A percentile compares a stretch with the other conserved stretches of the same genome.
Conservation (phyloP, 768 basidiomycete species). For the Stropharia rugosoannulata region DNA sequence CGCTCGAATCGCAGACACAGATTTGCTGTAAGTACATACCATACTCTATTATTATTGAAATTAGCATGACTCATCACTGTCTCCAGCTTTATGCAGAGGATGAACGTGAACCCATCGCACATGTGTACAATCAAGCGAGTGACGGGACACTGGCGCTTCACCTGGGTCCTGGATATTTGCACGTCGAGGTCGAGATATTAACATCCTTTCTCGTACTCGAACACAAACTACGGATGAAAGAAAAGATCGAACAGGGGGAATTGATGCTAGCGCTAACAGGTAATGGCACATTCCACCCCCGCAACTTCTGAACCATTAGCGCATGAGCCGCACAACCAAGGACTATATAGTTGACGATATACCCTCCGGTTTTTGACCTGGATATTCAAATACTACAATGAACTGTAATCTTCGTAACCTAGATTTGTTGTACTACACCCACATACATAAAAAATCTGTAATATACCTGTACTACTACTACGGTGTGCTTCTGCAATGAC, state of each 20-base stretch:
- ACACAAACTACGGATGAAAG: constrained; percentile 15
- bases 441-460: too few relatives aligned
- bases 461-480: too few relatives aligned
- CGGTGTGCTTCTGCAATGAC: too few relatives aligned
- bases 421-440: too few relatives aligned
- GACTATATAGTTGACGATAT: background rate
- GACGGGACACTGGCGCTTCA: constrained; percentile 12
- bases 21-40: constrained; percentile 14
- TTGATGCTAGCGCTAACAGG: constrained; percentile 7
- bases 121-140: constrained; percentile 9
- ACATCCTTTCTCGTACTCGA: constrained; percentile 19
- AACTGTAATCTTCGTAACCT: too few relatives aligned
- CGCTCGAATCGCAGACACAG: constrained; percentile 9
- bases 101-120: constrained; percentile 12
- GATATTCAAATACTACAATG: too few relatives aligned
- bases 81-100: constrained; percentile 11
- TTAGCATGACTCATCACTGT: background rate
- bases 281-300: background rate
- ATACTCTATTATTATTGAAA: background rate
- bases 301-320: background rate
- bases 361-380: too few relatives aligned
- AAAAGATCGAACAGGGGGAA: constrained; percentile 10
- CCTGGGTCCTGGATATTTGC: constrained; percentile 7
- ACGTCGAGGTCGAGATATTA: constrained; percentile 15
- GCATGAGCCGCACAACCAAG: background rate